Evolutionary conservation across 352 stramenopile species (phyloP), one percentile per base, ranked within the genome.

Genomic region (Phytophthora melonis): DNA sequence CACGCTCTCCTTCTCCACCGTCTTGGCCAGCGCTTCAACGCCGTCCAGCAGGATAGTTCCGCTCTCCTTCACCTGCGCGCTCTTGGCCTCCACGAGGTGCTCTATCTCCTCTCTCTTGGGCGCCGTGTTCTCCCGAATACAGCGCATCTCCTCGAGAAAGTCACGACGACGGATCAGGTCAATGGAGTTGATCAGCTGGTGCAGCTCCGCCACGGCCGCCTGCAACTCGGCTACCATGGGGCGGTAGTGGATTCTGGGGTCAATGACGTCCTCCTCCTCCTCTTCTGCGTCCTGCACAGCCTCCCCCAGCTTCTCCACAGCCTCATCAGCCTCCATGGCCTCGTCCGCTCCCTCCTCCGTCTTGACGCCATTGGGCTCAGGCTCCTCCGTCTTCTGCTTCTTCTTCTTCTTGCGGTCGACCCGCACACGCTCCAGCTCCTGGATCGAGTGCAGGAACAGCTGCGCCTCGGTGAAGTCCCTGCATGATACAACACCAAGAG

Each of bases 151-250:
- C 68, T 97, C 88, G 52, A 97, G 63, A 58, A 91, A 97, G 50
- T 94, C 86, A 11, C 82, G 87, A 56, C 83, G 78, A 5, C 88
- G 83, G 39, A 97, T 93, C 47, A 97, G 68, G 64, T 97, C 90
- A 55, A 97, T 94, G 19, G 90, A 93, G 74, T 95, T 95, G 63
- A 97, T 94, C 13, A 97, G 74, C 69, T 97, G 88, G 61, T 95
- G 87, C 30, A 95, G 75, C 56, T 95, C 90, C 10, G 89, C 87
- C 32, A 93, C 81, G 27, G 88, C 88, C 0, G 80, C 83, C 66
- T 97, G 90, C 3, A 97, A 81, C 71, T 97, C 90, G 5, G 77
- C 57, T 60, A 97, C 90, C 85, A 97, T 95, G 9, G 90, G 88
- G 1, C 82, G 84, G 66, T 97, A 97, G 75, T 97, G 83, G 59